Evolutionary conservation across 345 rosid species (phyloP).

Genomic region (Lagerstroemia speciosa): DNA sequence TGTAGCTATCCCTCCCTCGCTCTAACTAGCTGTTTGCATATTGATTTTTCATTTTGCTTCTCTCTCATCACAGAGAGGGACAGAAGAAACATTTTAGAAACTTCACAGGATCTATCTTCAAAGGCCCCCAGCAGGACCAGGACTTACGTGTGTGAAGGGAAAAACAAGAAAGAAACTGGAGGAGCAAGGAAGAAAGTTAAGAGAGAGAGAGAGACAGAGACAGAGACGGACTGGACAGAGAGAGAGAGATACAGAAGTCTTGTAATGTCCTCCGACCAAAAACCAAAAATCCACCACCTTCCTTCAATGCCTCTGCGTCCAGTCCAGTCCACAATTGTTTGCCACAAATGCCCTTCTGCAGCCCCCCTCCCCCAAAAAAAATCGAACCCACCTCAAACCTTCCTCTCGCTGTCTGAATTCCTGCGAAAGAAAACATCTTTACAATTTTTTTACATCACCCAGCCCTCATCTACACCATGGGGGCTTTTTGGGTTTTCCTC

Average conservation of each 20-base stretch:
- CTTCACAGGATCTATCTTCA: neutral
- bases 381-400: neutral
- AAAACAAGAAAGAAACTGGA: neutral
- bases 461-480: constrained; percentile 6
- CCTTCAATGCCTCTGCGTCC: constrained; percentile 15
- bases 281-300: constrained; percentile 56
- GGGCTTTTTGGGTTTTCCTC: constrained; percentile 11
- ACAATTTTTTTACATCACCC: neutral
- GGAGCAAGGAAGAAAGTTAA: constrained; percentile 9
- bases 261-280: constrained; percentile 20
- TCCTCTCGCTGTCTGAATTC: constrained; percentile 5
- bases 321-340: neutral
- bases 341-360: constrained; percentile 19
- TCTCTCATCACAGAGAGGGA: no score
- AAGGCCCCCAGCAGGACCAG: neutral
- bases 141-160: neutral
- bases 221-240: neutral
- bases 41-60: no score
- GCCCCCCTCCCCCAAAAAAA: neutral
- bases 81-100: no score
- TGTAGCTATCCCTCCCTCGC: neutral
- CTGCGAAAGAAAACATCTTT: constrained; percentile 11
- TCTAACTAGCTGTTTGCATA: neutral
- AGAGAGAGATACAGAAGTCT: neutral
- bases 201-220: neutral